These are phyloP conservation scores for Torulaspora quercuum DNA, from an alignment of 805 yeast genomes.

Conservation along the genomic window DNA sequence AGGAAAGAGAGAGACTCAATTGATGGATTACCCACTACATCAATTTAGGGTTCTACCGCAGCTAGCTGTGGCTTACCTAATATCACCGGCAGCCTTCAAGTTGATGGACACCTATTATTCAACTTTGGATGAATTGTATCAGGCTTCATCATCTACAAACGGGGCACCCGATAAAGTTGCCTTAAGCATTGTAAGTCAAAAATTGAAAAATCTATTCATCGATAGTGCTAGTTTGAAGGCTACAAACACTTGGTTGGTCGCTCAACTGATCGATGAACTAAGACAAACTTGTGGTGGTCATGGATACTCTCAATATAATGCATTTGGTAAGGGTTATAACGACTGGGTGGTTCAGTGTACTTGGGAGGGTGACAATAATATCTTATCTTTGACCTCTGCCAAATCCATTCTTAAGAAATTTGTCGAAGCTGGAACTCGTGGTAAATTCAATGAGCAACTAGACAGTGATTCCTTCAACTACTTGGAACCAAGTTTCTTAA, in stretches of 20 bases:
- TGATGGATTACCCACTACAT: slow-evolving; percentile 83
- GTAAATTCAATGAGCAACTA: slow-evolving; percentile 35
- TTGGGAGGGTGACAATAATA: slow-evolving; percentile 97
- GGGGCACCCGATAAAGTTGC: slow-evolving; percentile 47
- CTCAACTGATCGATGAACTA: slow-evolving; percentile 77
- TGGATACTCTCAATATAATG: slow-evolving; percentile 91
- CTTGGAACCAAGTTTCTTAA: slow-evolving; percentile 30
- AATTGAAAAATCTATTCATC: slow-evolving; percentile 73
- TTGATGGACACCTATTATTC: slow-evolving; percentile 50
- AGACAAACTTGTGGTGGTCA: slow-evolving; percentile 96
- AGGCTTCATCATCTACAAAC: slow-evolving; percentile 39
- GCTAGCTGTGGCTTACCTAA: slow-evolving; percentile 72
- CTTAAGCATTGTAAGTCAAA: slow-evolving; percentile 42
- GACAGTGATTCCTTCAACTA: slow-evolving; percentile 33
- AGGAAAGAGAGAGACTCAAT: slow-evolving; percentile 52
- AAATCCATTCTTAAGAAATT: slow-evolving; percentile 54
- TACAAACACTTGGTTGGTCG: slow-evolving; percentile 81
- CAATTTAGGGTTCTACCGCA: slow-evolving; percentile 86
- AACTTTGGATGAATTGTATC: slow-evolving; percentile 53
- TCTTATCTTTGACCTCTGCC: slow-evolving; percentile 79
- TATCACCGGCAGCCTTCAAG: slow-evolving; percentile 66
- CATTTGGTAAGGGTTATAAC: slow-evolving; percentile 80
- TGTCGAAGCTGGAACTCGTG: slow-evolving; percentile 37
- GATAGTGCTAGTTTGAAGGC: slow-evolving; percentile 87
- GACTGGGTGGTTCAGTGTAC: slow-evolving; percentile 99